Evolutionary conservation across 2,329 filamentous ascomycete species (phyloP), one percentile per base, ranked within the genome.

Genomic region (Exophiala bonariae): DNA sequence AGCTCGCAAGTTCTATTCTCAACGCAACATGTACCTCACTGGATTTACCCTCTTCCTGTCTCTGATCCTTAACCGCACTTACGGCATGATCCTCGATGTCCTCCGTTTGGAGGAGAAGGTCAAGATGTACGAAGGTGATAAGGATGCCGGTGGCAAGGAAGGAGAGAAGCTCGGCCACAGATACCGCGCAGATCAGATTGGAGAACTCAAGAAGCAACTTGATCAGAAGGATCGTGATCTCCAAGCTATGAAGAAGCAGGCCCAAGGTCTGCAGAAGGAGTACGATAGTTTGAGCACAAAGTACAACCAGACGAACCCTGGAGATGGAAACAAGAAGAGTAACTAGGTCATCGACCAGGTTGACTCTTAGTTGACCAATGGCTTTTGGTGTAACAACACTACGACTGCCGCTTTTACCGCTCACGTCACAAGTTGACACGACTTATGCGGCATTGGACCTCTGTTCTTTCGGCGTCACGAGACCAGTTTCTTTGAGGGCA

Each of bases 11-110:
- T 99, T 99, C 80, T 99, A 99, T 81, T 96, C 91, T 54, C 92
- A 99, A 78, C 91, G 93, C 72, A 99, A 99, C 83, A 99, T 99
- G 93, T 99, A 99, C 76, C 90, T 99, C 54, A 97, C 93, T 72
- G 93, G 93, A 62, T 99, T 99, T 79, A 99, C 93, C 4, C 86
- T 99, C 56, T 97, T 99, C 83, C 86, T 99, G 54, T 97, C 92
- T 44, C 80, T 99, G 57, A 99, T 99, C 72, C 88, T 75, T 67
- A 97, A 99, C 84, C 92, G 93, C 66, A 99, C 93, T 66, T 99
- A 97, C 77, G 87, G 86, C 65, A 92, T 97, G 88, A 96, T 96
- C 64, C 81, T 96, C 58, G 91, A 96, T 61, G 83, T 87, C 41
- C 87, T 96, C 64, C 82, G 89, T 55, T 86, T 99, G 44, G 92